Percentiles rank a stretch among this genome's conserved stretches.
Conservation (phyloP, 2,329 filamentous ascomycete species). For the Aspergillus ochraceus region DNA sequence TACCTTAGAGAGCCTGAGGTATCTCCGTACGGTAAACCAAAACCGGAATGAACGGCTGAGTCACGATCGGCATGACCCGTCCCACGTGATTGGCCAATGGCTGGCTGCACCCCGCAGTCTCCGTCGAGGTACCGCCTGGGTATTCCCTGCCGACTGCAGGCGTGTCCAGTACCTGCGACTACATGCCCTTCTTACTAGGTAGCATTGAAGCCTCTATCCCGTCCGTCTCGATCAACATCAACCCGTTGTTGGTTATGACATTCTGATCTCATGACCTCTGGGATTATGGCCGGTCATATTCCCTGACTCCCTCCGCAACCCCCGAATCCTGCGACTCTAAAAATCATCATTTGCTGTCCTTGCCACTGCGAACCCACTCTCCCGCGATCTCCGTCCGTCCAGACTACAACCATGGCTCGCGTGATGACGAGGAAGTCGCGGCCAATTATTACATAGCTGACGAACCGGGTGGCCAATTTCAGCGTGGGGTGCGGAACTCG, state of each 20-base stretch:
- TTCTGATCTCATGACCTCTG: slow-evolving; percentile 1
- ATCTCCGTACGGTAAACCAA: not conserved
- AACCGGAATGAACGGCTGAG: not conserved
- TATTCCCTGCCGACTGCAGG: not conserved
- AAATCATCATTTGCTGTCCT: not conserved
- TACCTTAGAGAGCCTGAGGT: too few relatives aligned
- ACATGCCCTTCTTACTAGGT: not conserved
- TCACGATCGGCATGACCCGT: slow-evolving; percentile 13
- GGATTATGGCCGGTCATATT: not conserved
- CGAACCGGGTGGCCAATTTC: slow-evolving; percentile 14
- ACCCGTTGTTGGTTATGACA: not conserved
- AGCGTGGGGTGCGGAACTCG: not conserved
- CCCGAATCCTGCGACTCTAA: too few relatives aligned
- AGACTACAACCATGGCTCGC: slow-evolving; percentile 15
- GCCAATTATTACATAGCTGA: not conserved
- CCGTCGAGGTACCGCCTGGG: not conserved
- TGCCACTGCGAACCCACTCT: slow-evolving; percentile 12
- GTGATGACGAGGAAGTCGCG: slow-evolving; percentile 3
- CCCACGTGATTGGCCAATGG: slow-evolving; percentile 15
- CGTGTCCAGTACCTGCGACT: not conserved
- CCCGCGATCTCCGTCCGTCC: slow-evolving; percentile 12
- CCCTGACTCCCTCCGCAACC: not conserved
- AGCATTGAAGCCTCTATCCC: not conserved
- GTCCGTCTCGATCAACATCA: not conserved
- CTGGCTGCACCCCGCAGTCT: slow-evolving; percentile 16